Evolutionary conservation across 768 basidiomycete genomes (phyloP), one percentile per base, ranked within the genome.

Genomic region (Boletellus sp.): DNA sequence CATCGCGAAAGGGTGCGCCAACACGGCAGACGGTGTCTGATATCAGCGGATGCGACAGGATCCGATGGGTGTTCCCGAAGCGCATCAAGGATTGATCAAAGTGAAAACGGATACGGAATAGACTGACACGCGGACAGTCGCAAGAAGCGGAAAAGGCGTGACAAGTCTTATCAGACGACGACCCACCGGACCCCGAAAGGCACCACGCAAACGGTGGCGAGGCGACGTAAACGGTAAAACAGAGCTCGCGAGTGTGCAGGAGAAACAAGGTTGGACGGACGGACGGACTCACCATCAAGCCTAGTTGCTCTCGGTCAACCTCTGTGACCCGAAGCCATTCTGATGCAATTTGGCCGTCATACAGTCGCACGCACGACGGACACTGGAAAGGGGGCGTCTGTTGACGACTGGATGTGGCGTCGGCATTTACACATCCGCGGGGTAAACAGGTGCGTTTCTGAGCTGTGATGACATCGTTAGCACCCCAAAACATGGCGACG

Each of bases 401-500:
- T 33, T 20, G 49, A 33, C 33, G 47, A 49, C 3, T 52, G 9
- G 53, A 43, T 22, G 47, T 24, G 36, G 53, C 46, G 46, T 55
- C 6, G n/a, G 22, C n/a, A 52, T 23, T 40, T 26, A 38, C 24
- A 49, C 42, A 16, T 53, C 56, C 59, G 48, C 48, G 57, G 53
- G 48, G 15, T 20, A 56, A 33, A 26, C 56, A 60, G 19, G 50
- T 53, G 50, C 60, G 67, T 17, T 47, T 16, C 33, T 11, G 52
- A 20, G 52, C 38, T 19, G 53, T 43, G 22, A 59, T 44, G 50
- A 56, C 62, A 47, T 64, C 58, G 36, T 59, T 53, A 47, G 54
- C 51, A 48, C 62, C 70, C 87, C 87, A 88, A 55, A 87, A 79
- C 17, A 83, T 52, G 31, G 84, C 83, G 28, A 87, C 72, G 49